Base-by-base conservation (phyloP, 495 filamentous ascomycete genomes). In the Mytilinidion resinicola region DNA sequence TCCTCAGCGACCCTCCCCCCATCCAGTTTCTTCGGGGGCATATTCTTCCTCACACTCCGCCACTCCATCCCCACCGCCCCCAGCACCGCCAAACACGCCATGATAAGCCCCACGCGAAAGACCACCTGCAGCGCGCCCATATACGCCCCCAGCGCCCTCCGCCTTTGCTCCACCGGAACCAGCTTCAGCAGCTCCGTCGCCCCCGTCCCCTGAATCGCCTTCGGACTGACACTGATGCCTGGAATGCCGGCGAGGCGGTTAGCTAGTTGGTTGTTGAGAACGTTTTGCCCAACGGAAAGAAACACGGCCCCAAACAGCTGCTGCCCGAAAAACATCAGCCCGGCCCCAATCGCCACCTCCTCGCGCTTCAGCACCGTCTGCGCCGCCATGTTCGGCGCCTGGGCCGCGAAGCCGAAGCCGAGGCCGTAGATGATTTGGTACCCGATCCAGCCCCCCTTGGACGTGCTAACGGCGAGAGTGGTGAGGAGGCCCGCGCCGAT, bases 21-120 rank as follows among this genome's bases (percentile, higher is more conserved):
- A 2, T 30, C 25, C 25, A 6, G 3, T 6, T 30, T 30, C 25
- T 30, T 30, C 2, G 3, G 3, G 3, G 2, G 2, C 2, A 30
- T 6, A 30, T 30, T 6, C 25, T 6, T 30, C 25, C 25, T 30
- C 1, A 63, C 51, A 51, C 60, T 63, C 42, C 43, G 42, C 60
- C 60, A 63, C 38, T 63, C 60, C 9, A 63, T 33, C 20, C 15
- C 30, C 30, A 48, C 41, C 34, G 60, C 60, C 2, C 60, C 60
- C 39, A 63, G 17, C 20, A 59, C 21, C 50, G 41, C 51, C 1
- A 50, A n/a, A 55, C 55, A 54, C 14, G 55, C 55, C 19, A 63
- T 19, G 2, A 19, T 48, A 0, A 59, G 9, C 10, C 55, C 60
- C 1, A 63, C 55, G 14, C 55, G 55, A 41, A 63, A 59, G 33